Evolutionary conservation across 2,329 filamentous ascomycete species (phyloP).

Genomic region (Aspergillus hiratsukae): DNA sequence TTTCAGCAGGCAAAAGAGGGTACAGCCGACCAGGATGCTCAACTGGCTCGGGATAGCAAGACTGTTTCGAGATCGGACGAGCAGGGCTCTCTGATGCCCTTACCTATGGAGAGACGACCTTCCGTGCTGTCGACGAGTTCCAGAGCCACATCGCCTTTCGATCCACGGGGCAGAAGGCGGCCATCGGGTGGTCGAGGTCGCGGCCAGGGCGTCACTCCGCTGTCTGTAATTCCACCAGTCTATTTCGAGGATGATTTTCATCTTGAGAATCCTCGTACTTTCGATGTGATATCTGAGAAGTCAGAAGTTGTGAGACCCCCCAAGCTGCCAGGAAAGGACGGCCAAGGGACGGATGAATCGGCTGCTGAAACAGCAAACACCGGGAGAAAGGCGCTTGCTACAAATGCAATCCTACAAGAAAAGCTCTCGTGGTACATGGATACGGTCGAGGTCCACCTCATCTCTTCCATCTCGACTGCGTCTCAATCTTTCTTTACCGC

Average conservation of each 20-base stretch:
- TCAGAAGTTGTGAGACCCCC: conserved; percentile 86
- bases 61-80: conserved; percentile 44
- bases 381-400: conserved; percentile 78
- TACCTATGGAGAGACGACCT: conserved; percentile 39
- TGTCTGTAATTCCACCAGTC: conserved; percentile 86
- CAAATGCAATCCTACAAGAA: conserved; percentile 95
- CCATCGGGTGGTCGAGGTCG: conserved; percentile 52
- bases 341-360: conserved; percentile 54
- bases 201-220: conserved; percentile 69
- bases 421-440: conserved; percentile 99
- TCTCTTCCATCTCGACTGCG: conserved; percentile 91
- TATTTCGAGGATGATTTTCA: conserved; percentile 96
- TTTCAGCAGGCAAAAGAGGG: conserved; percentile 78
- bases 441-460: conserved; percentile 94
- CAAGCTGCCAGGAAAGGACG: conserved; percentile 50
- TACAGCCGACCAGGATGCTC: conserved; percentile 58
- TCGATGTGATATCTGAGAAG: conserved; percentile 92
- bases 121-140: conserved; percentile 41
- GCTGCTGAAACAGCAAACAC: conserved; percentile 51
- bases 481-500: conserved; percentile 96
- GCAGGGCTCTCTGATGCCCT: conserved; percentile 45
- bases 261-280: conserved; percentile 90
- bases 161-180: conserved; percentile 46
- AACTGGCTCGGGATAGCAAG: conserved; percentile 44
- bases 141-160: conserved; percentile 44